Evolutionary conservation across 1,139 yeast species (phyloP), one percentile per base, ranked within the genome.

Genomic region (Suhomyces choctaworum): DNA sequence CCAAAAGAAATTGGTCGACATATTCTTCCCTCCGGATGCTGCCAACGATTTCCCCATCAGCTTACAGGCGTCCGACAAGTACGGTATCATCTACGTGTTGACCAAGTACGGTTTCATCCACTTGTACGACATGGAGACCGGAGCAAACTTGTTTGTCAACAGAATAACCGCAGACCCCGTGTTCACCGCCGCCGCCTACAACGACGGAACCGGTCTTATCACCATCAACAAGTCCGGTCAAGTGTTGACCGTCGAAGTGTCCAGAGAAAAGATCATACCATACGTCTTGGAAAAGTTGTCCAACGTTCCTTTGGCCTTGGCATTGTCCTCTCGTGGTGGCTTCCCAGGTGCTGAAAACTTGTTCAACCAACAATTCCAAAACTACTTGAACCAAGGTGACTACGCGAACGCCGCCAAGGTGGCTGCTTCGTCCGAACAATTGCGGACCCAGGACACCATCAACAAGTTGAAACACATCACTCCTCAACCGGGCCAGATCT

Each of bases 51-150:
- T 94, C 81, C 99, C 99, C 39, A 90, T 94, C 47, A 78, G 96
- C 38, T 80, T 90, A 44, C 95, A 89, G 60, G 81, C 92, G 30
- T 82, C 96, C 22, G 76, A 85, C 65, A 76, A 79, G 57, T 92
- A 82, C 54, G 97, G 97, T 49, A 78, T 94, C 45, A 73, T 86
- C 45, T 94, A 89, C 62, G 76, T 94, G 48, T 76, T 92, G 57
- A 94, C 98, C 45, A 94, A 94, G 66, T 87, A 87, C 56, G 98
- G 98, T 23, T 92, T 92, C 66, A 90, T 94, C 52, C 98, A 94
- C 63, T 72, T 94, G 52, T 92, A 90, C 60, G 99, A 94, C 60
- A 73, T 88, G 60, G 98, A 90, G 65, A 76, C 92, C 31, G 97
- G 96, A 45, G 76, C 87, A 32, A 88, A 90, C 64, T 79, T 94